Percentiles rank a stretch among this genome's conserved stretches.
Conservation (phyloP, 345 rosid species). For the Microcos paniculata region DNA sequence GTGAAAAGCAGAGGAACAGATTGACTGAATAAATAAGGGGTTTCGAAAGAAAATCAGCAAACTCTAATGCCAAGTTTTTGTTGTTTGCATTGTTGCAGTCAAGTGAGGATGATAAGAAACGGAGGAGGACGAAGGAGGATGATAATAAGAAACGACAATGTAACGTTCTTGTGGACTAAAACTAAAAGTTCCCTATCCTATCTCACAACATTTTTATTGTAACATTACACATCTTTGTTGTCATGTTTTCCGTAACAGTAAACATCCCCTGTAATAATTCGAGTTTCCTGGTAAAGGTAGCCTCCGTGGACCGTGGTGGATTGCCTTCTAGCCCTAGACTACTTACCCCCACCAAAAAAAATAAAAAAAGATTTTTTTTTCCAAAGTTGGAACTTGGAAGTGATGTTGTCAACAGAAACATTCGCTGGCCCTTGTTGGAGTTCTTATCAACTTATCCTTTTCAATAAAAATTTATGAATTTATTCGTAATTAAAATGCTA, state of each 20-base stretch:
- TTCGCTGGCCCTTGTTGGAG: too few species aligned
- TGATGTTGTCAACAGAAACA: too few species aligned
- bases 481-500: too few species aligned
- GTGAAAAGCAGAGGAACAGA: neutral
- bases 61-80: constrained; percentile 5
- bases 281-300: neutral
- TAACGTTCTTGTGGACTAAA: constrained; percentile 43
- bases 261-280: neutral
- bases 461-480: too few species aligned
- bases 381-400: too few species aligned
- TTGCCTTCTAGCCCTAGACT: neutral
- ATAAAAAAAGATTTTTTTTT: too few species aligned
- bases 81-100: constrained; percentile 32
- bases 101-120: constrained; percentile 39
- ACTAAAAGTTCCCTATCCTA: neutral
- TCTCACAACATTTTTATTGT: neutral
- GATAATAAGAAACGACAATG: constrained; percentile 38
- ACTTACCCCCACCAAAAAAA: neutral
- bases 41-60: neutral
- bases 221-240: neutral
- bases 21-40: neutral
- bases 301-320: neutral
- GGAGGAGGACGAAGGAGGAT: constrained; percentile 29
- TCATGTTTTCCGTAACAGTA: neutral
- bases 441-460: too few species aligned